Evolutionary conservation across 768 basidiomycete species (phyloP).

Genomic region (Lactifluus echinatus): DNA sequence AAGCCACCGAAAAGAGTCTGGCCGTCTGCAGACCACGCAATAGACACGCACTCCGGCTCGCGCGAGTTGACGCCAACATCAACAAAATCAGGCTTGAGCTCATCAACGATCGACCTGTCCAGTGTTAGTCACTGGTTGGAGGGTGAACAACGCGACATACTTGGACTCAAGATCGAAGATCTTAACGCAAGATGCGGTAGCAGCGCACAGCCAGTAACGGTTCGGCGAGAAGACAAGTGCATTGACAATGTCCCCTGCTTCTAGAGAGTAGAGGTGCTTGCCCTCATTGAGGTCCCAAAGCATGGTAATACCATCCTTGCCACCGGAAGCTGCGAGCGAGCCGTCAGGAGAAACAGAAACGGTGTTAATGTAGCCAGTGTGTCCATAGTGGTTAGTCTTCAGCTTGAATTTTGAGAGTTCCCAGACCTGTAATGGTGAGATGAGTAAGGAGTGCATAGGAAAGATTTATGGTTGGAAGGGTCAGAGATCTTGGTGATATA

Average conservation of each 20-base stretch:
- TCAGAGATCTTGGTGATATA: constrained; percentile 71
- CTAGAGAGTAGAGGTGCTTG: constrained; percentile 99
- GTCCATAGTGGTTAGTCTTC: constrained; percentile 99
- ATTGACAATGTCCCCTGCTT: constrained; percentile 97
- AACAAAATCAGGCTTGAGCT: constrained; percentile 92
- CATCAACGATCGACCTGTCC: constrained; percentile 88
- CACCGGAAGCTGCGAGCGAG: constrained; percentile 96
- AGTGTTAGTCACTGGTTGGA: constrained; percentile 2
- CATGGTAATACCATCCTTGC: constrained; percentile 99
- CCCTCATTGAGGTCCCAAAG: constrained; percentile 99
- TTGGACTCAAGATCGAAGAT: constrained; percentile 99
- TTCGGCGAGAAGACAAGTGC: constrained; percentile 99
- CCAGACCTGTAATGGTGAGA: constrained; percentile 70
- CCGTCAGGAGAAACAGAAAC: constrained; percentile 98
- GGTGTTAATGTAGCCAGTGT: constrained; percentile 99
- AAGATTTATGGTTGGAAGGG: constrained; percentile 12
- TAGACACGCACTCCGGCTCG: constrained; percentile 89
- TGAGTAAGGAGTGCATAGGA: background rate
- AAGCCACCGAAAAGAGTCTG: constrained; percentile 96
- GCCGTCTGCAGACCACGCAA: constrained; percentile 98
- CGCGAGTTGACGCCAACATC: constrained; percentile 62
- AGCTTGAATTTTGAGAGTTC: constrained; percentile 99
- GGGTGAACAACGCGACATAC: constrained; percentile 40
- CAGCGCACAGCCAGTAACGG: constrained; percentile 99
- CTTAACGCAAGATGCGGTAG: constrained; percentile 94